Percentiles rank a stretch among this genome's conserved stretches.
These are phyloP conservation scores for Pleurotus tuber-regium DNA, from an alignment of 768 basidiomycete genomes.

Conservation along the genomic window DNA sequence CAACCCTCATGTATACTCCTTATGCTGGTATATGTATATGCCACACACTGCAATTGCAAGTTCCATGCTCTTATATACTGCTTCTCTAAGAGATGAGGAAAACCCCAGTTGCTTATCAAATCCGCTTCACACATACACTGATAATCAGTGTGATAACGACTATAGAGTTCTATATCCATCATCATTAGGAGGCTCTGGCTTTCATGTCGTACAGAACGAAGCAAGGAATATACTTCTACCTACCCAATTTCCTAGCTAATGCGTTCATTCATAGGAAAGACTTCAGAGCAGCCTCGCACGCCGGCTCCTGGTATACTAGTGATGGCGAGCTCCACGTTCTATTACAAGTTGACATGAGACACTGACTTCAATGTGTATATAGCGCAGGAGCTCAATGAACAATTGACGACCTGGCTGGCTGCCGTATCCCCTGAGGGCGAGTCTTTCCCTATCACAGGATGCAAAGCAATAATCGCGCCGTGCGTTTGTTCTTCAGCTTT, in stretches of 20 bases:
- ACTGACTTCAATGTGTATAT: conserved; percentile 15
- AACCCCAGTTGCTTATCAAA: no score
- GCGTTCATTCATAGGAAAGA: conserved; percentile 92
- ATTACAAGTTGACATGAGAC: conserved; percentile 8
- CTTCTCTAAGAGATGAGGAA: no score
- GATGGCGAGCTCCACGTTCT: conserved; percentile 43
- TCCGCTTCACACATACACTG: no score
- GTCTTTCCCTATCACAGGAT: conserved; percentile 48
- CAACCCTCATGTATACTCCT: conserved; percentile 49
- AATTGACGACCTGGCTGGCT: conserved; percentile 65
- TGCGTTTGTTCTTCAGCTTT: conserved; percentile 40
- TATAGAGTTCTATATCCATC: no score
- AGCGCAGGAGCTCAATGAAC: conserved; percentile 57
- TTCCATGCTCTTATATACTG: conserved; percentile 14
- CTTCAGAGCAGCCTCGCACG: conserved; percentile 70
- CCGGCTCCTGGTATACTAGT: conserved; percentile 85
- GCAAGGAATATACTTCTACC: neutral
- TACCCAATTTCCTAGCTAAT: conserved; percentile 55
- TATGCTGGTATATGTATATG: conserved; percentile 49
- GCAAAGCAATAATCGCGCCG: conserved; percentile 94
- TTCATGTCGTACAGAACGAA: neutral
- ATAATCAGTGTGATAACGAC: no score
- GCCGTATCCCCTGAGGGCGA: conserved; percentile 45
- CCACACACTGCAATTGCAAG: conserved; percentile 45
- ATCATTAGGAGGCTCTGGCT: no score